Evolutionary conservation across 2,329 filamentous ascomycete genomes (phyloP).

Genomic region (Karstenula rhodostoma): DNA sequence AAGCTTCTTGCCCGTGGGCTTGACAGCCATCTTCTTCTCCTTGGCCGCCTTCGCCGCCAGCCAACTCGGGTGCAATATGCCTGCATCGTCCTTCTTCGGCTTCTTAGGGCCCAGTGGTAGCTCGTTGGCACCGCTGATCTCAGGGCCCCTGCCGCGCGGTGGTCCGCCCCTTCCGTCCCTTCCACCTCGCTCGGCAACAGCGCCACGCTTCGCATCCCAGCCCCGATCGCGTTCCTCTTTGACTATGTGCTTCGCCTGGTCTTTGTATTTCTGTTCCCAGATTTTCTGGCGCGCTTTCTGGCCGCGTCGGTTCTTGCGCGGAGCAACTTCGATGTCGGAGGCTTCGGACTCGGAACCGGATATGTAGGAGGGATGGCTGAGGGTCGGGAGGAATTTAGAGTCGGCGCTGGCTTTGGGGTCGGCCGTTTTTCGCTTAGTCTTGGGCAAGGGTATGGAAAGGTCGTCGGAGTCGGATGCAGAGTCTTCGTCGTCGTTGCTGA

Average conservation of each 20-base stretch:
- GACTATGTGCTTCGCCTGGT: constrained; percentile 72
- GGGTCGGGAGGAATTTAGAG: constrained; percentile 70
- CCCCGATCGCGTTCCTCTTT: constrained; percentile 58
- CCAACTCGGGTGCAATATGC: constrained; percentile 70
- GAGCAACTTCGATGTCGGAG: constrained; percentile 63
- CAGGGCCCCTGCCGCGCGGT: constrained; percentile 35
- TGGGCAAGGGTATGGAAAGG: constrained; percentile 22
- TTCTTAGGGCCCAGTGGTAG: constrained; percentile 35
- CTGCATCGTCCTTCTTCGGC: constrained; percentile 56
- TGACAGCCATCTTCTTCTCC: constrained; percentile 57
- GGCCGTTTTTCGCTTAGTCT: constrained; percentile 30
- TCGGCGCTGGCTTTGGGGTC: constrained; percentile 54
- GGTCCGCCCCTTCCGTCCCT: constrained; percentile 32
- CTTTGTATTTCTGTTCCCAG: constrained; percentile 81
- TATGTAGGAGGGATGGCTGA: constrained; percentile 80
- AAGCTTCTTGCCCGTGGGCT: constrained; percentile 69
- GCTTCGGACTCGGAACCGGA: constrained; percentile 78
- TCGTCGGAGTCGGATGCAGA: constrained; percentile 28
- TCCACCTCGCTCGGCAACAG: constrained; percentile 47
- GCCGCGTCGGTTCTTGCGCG: constrained; percentile 77
- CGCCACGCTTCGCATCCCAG: constrained; percentile 67
- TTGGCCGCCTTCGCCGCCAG: constrained; percentile 69
- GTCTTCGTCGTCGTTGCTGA: constrained; percentile 16
- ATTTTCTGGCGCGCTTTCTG: constrained; percentile 81
- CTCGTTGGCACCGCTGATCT: constrained; percentile 43